Evolutionary conservation across 2,329 filamentous ascomycete genomes (phyloP).

Genomic region (Macrophomina tecta): DNA sequence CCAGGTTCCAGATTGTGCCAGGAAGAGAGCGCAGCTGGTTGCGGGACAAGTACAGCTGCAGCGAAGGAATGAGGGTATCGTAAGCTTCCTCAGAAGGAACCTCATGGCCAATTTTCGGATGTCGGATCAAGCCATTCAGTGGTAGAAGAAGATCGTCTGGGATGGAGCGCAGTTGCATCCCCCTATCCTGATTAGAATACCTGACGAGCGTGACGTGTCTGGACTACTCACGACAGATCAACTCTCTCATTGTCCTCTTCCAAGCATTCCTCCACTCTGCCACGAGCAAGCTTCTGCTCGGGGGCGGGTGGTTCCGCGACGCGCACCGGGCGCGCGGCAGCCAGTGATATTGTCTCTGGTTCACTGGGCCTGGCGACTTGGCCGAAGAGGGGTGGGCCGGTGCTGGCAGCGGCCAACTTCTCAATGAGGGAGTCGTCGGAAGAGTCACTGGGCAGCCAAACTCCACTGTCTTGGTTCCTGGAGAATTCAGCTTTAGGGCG

Average conservation of each 20-base stretch:
- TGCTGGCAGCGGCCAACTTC: conserved; percentile 36
- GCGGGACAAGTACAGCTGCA: conserved; percentile 67
- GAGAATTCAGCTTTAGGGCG: conserved; percentile 58
- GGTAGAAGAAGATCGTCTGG: conserved; percentile 64
- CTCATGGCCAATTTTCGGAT: conserved; percentile 59
- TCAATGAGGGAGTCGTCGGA: conserved; percentile 56
- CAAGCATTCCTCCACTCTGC: conserved; percentile 39
- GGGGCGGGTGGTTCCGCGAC: conserved; percentile 3
- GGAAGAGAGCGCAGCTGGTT: conserved; percentile 66
- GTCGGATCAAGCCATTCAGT: conserved; percentile 51
- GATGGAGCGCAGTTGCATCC: conserved; percentile 47
- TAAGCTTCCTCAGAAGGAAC: conserved; percentile 65
- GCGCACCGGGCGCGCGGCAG: not conserved
- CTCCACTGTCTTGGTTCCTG: conserved; percentile 70
- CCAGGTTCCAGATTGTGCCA: conserved; percentile 65
- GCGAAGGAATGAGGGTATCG: conserved; percentile 61
- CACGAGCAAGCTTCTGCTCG: conserved; percentile 1
- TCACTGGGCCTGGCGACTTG: conserved; percentile 18
- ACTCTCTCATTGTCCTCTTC: conserved; percentile 66
- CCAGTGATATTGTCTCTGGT: not conserved
- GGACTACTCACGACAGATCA: conserved; percentile 63
- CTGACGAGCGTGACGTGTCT: not conserved
- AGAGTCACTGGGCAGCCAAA: conserved; percentile 70
- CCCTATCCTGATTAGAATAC: conserved; percentile 26
- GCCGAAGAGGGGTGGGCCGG: conserved; percentile 24